phyloP scores from a whole-genome alignment of 2,329 filamentous ascomycete species.

The Polychaeton citri region DNA sequence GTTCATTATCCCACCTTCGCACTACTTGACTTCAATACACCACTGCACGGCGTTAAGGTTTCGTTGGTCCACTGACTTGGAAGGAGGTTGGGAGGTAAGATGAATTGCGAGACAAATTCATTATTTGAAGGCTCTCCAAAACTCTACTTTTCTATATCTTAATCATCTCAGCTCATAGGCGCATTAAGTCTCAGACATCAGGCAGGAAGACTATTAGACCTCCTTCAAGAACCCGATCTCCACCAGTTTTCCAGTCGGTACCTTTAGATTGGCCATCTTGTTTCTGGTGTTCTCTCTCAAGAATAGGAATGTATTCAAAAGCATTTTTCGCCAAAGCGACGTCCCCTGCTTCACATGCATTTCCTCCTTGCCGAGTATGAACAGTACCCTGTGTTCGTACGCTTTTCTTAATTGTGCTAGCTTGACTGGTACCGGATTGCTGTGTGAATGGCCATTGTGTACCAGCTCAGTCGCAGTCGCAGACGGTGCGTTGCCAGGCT shows the following conservation, averaged over 20 bases:
- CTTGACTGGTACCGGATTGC: background rate
- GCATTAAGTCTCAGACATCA: too few relatives aligned
- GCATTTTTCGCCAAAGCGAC: constrained; percentile 29
- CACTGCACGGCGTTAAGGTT: too few relatives aligned
- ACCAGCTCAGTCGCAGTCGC: background rate
- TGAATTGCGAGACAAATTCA: too few relatives aligned
- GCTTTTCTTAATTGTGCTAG: constrained; percentile 26
- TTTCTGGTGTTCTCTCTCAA: constrained; percentile 52
- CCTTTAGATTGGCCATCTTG: constrained; percentile 50
- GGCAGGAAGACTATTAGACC: too few relatives aligned
- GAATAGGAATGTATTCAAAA: constrained; percentile 48
- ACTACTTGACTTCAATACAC: too few relatives aligned
- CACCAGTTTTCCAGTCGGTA: constrained; percentile 47
- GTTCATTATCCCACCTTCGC: too few relatives aligned
- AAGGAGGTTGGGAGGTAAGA: too few relatives aligned
- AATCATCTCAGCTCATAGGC: too few relatives aligned
- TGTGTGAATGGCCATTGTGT: background rate
- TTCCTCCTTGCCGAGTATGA: constrained; percentile 48
- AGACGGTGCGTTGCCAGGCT: background rate
- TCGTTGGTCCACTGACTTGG: too few relatives aligned
- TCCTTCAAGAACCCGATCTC: constrained; percentile 60
- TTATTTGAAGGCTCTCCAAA: too few relatives aligned
- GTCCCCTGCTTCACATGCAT: constrained; percentile 36
- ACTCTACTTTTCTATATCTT: too few relatives aligned
- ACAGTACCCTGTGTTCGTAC: constrained; percentile 35